Conservation (phyloP, 148 eudicot genomes). For the Silene uniflora region DNA sequence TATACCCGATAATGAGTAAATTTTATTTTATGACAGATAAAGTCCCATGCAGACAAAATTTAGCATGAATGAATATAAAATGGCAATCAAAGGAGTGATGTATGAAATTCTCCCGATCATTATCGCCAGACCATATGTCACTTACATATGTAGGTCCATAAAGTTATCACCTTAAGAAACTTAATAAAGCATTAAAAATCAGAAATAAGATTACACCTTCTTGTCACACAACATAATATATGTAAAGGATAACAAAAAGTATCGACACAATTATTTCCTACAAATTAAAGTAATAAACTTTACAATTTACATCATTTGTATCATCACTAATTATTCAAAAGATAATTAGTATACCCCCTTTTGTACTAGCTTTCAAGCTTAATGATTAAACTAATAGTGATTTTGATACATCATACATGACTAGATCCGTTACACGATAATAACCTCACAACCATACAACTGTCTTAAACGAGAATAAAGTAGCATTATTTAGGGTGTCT, state of each 20-base stretch:
- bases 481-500: slow-evolving; percentile 18
- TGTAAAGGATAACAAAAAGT: slow-evolving; percentile 1
- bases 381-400: background rate
- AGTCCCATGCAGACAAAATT: too few species aligned
- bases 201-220: slow-evolving; percentile 1
- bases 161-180: background rate
- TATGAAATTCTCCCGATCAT: too few species aligned
- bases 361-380: background rate
- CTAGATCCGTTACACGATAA: too few species aligned
- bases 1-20: too few species aligned
- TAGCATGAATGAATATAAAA: too few species aligned
- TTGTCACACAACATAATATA: background rate
- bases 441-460: too few species aligned
- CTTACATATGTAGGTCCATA: background rate
- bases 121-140: background rate
- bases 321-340: background rate
- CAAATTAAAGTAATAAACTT: slow-evolving; percentile 17
- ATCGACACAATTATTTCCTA: slow-evolving; percentile 18
- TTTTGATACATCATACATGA: too few species aligned
- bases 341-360: background rate
- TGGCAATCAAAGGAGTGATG: too few species aligned
- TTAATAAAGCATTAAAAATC: background rate
- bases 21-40: too few species aligned
- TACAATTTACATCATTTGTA: slow-evolving; percentile 1
- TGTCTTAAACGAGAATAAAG: background rate